Percentiles rank a stretch among this genome's conserved stretches.
phyloP scores from a whole-genome alignment of 116 monocot genomes.

The Zostera marina region DNA sequence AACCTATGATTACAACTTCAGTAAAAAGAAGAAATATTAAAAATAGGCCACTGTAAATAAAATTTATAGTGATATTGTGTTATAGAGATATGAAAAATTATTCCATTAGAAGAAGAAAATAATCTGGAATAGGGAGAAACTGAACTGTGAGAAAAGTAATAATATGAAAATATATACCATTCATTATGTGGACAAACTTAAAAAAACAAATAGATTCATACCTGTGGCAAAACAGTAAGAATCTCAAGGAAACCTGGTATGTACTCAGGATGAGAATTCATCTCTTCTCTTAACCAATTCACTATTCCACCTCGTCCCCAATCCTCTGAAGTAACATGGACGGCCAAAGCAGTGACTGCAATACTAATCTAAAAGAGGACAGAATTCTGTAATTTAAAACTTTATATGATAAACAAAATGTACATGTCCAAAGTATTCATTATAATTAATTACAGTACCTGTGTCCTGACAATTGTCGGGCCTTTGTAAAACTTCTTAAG shows the following conservation, averaged over 20 bases:
- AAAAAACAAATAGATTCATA: conserved; percentile 4
- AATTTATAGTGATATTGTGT: no score
- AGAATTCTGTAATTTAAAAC: not conserved
- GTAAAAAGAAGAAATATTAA: no score
- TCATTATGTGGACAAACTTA: not conserved
- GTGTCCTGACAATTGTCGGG: conserved; percentile 83
- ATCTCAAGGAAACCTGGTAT: conserved; percentile 87
- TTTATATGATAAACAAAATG: not conserved
- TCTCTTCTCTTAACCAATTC: conserved; percentile 76
- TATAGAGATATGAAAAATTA: no score
- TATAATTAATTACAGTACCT: conserved; percentile 26
- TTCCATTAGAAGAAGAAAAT: no score
- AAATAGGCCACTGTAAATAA: no score
- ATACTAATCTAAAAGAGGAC: conserved; percentile 59
- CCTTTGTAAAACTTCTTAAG: conserved; percentile 76
- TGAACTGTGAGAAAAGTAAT: not conserved
- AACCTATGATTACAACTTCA: no score
- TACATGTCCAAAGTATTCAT: not conserved
- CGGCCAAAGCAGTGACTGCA: conserved; percentile 87
- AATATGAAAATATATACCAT: not conserved
- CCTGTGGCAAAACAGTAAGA: conserved; percentile 81
- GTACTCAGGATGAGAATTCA: conserved; percentile 71
- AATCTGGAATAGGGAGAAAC: no score
- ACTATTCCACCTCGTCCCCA: conserved; percentile 94
- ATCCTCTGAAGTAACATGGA: conserved; percentile 76